These are phyloP conservation scores for Penicillium steckii DNA, from an alignment of 495 filamentous ascomycete genomes.

Conservation along the genomic window DNA sequence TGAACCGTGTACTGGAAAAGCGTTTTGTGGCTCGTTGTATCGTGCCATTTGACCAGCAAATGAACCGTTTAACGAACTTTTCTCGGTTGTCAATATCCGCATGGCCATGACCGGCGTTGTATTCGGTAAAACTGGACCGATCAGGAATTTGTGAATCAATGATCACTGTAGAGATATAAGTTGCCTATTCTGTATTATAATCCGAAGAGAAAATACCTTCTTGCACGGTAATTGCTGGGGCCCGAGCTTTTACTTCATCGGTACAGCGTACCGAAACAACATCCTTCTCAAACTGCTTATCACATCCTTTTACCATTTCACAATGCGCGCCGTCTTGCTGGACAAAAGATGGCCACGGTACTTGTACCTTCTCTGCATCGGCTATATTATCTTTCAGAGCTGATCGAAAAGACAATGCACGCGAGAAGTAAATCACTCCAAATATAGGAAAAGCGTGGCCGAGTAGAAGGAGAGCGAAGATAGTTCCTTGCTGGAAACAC, in stretches of 20 bases:
- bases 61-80: neutral
- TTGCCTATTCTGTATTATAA: too few species aligned
- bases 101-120: neutral
- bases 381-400: slow-evolving; percentile 56
- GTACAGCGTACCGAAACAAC: too few species aligned
- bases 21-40: slow-evolving; percentile 21
- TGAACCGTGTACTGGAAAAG: slow-evolving; percentile 33
- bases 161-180: too few species aligned
- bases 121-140: neutral
- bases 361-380: slow-evolving; percentile 19
- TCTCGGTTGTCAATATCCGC: neutral
- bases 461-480: slow-evolving; percentile 69
- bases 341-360: neutral
- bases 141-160: too few species aligned
- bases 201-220: too few species aligned
- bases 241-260: too few species aligned
- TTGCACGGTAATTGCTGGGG: too few species aligned
- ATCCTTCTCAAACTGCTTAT: too few species aligned
- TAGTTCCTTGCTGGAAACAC: slow-evolving; percentile 69
- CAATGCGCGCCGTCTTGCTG: too few species aligned
- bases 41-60: neutral
- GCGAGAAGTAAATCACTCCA: slow-evolving; percentile 42
- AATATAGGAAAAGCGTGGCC: slow-evolving; percentile 57
- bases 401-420: slow-evolving; percentile 63
- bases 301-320: too few species aligned